A percentile compares a stretch with the other conserved stretches of the same genome.
Conservation (phyloP, 2,329 filamentous ascomycete species). For the Talaromyces pinophilus region DNA sequence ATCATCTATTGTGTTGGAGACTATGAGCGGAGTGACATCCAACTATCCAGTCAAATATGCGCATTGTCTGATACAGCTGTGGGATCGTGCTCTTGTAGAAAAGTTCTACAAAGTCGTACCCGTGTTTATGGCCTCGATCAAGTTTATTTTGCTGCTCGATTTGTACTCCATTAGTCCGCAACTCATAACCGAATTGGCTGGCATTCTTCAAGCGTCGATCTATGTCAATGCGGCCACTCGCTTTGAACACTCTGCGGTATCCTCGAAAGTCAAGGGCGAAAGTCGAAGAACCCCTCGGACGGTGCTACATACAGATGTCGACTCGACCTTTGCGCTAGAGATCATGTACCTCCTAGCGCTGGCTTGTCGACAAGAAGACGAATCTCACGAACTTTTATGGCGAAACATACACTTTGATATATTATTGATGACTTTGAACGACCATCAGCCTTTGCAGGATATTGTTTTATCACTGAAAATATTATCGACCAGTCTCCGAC, state of each 20-base stretch:
- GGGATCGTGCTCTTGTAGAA: constrained; percentile 59
- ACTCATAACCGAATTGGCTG: constrained; percentile 42
- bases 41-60: constrained; percentile 54
- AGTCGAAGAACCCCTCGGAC: constrained; percentile 44
- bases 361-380: constrained; percentile 48
- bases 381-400: constrained; percentile 56
- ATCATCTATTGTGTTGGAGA: constrained; percentile 57
- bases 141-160: constrained; percentile 44
- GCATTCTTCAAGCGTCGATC: constrained; percentile 47
- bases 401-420: constrained; percentile 57
- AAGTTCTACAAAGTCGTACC: constrained; percentile 50
- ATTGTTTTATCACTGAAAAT: constrained; percentile 58
- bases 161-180: constrained; percentile 38
- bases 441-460: constrained; percentile 58
- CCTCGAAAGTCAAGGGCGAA: constrained; percentile 42
- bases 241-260: constrained; percentile 48
- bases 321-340: constrained; percentile 56
- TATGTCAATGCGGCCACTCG: constrained; percentile 59
- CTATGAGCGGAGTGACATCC: constrained; percentile 46
- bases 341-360: constrained; percentile 56
- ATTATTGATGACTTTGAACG: constrained; percentile 60
- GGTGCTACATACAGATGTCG: constrained; percentile 51
- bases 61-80: constrained; percentile 54
- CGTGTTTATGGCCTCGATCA: constrained; percentile 45
- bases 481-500: constrained; percentile 57